Evolutionary conservation across 306 rosid genomes (phyloP).

Genomic region (Fagus sylvatica): DNA sequence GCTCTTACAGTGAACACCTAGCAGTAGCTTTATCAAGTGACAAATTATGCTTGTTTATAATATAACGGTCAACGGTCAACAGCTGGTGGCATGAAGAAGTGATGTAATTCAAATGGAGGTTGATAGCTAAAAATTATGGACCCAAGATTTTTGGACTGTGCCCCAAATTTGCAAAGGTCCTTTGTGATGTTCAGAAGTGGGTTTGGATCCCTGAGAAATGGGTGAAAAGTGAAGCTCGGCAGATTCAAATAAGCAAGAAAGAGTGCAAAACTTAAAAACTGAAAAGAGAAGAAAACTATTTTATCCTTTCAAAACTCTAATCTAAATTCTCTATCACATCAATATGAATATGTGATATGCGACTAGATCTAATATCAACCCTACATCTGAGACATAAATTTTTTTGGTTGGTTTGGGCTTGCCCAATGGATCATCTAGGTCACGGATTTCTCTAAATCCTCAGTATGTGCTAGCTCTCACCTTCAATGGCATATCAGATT

Average conservation of each 20-base stretch:
- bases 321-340: too few relatives aligned
- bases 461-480: not conserved
- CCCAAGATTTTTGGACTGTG: not conserved
- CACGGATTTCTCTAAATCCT: not conserved
- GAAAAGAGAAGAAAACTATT: too few relatives aligned
- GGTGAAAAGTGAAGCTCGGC: not conserved
- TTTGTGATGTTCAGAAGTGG: not conserved
- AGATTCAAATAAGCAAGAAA: not conserved
- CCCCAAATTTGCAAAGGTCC: not conserved
- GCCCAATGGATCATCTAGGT: not conserved
- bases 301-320: too few relatives aligned
- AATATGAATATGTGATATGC: too few relatives aligned
- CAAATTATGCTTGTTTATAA: not conserved
- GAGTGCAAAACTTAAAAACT: not conserved
- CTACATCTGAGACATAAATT: too few relatives aligned
- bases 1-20: not conserved
- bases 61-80: not conserved
- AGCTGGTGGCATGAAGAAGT: not conserved
- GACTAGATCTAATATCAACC: not conserved
- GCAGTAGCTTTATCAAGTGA: not conserved
- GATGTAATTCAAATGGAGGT: not conserved
- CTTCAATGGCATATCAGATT: not conserved
- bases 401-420: not conserved
- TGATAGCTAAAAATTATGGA: not conserved
- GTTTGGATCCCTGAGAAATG: constrained; percentile 1